Percentiles rank a stretch among this genome's conserved stretches.
These are phyloP conservation scores for Scedosporium boydii DNA, from an alignment of 2,329 filamentous ascomycete species.

Conservation along the genomic window DNA sequence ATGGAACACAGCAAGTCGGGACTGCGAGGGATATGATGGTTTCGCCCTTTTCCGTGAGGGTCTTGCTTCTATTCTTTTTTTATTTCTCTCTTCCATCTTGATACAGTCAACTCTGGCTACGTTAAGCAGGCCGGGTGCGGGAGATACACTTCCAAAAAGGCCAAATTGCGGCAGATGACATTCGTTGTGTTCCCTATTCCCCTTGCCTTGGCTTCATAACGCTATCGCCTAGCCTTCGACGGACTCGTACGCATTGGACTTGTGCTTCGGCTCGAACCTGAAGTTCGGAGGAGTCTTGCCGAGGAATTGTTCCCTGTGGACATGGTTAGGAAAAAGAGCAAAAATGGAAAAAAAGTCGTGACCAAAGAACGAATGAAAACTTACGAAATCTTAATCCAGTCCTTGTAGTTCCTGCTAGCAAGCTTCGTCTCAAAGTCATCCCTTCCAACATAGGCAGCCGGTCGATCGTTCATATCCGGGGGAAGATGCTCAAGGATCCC, in stretches of 20 bases:
- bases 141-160: too few relatives aligned
- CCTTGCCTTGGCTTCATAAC: background rate
- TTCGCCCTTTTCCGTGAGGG: background rate
- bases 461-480: slow-evolving; percentile 79
- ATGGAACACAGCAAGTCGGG: too few relatives aligned
- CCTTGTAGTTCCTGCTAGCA: slow-evolving; percentile 82
- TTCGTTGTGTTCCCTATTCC: background rate
- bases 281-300: slow-evolving; percentile 85
- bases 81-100: background rate
- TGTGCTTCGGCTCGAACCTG: slow-evolving; percentile 95
- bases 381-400: slow-evolving; percentile 98
- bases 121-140: too few relatives aligned
- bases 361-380: slow-evolving; percentile 19
- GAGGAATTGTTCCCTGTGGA: slow-evolving; percentile 84
- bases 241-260: slow-evolving; percentile 81
- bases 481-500: slow-evolving; percentile 83
- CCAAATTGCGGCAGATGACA: background rate
- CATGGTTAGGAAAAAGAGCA: slow-evolving; percentile 8
- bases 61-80: background rate
- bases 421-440: slow-evolving; percentile 92
- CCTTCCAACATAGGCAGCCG: slow-evolving; percentile 72
- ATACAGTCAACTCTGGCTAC: background rate
- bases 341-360: slow-evolving; percentile 1
- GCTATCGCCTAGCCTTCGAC: slow-evolving; percentile 41
- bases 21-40: background rate